Conservation (phyloP, 2,329 filamentous ascomycete species). For the Tolypocladium tundrense region DNA sequence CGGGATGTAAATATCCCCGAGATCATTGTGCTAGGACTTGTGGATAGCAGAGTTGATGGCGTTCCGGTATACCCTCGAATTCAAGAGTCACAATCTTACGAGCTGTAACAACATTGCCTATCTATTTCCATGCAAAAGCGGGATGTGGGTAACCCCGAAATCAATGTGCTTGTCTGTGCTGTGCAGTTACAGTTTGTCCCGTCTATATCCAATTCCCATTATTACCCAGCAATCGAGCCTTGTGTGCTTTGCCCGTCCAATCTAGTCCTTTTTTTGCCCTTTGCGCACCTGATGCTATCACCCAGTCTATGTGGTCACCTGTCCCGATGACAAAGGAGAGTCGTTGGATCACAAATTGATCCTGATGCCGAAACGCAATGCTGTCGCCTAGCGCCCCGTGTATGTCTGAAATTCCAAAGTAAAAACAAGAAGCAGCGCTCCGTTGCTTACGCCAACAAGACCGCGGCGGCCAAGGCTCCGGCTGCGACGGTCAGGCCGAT, state of each 20-base stretch:
- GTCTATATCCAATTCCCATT: neutral
- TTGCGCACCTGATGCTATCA: neutral
- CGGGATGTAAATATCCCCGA: neutral
- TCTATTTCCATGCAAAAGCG: neutral
- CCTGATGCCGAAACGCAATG: neutral
- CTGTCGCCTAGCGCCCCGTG: neutral
- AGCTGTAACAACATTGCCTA: too few species aligned
- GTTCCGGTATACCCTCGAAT: slow-evolving; percentile 15
- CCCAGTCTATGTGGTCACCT: neutral
- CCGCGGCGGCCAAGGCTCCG: slow-evolving; percentile 16
- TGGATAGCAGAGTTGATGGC: slow-evolving; percentile 6
- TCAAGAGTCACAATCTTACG: neutral
- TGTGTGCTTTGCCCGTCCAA: neutral
- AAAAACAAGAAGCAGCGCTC: neutral
- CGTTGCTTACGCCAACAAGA: slow-evolving; percentile 14
- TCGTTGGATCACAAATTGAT: neutral
- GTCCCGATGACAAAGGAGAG: neutral
- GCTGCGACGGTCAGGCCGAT: slow-evolving; percentile 15
- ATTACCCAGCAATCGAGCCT: neutral
- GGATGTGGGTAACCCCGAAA: neutral
- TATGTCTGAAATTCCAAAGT: neutral
- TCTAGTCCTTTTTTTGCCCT: neutral
- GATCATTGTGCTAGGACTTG: too few species aligned
- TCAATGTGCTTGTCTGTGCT: neutral
- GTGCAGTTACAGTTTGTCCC: neutral